phyloP scores from a whole-genome alignment of 805 yeast genomes.

The Wickerhamiella allomyrinae region DNA sequence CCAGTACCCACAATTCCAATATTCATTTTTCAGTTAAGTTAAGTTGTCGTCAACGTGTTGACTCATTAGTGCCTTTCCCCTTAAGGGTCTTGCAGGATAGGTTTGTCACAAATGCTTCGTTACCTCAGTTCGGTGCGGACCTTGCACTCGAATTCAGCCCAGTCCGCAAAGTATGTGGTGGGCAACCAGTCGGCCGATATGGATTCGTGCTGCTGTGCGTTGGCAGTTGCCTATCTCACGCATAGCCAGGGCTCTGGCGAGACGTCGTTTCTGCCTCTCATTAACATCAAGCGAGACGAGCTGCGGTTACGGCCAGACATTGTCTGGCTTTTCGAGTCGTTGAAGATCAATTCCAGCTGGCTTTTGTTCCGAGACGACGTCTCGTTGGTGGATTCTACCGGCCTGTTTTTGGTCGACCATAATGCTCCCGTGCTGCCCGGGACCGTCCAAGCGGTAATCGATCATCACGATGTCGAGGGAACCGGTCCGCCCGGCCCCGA shows the following conservation, averaged over 20 bases:
- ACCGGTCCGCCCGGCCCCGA: conserved; percentile 29
- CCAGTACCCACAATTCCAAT: conserved; percentile 78
- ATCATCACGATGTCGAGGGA: conserved; percentile 63
- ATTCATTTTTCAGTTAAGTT: too few relatives aligned
- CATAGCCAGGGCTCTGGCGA: conserved; percentile 14
- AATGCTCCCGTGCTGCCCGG: conserved; percentile 27
- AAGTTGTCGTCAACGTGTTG: too few relatives aligned
- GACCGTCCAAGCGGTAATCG: conserved; percentile 47
- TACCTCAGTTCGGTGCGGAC: not conserved
- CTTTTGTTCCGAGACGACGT: conserved; percentile 56
- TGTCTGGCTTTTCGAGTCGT: conserved; percentile 33
- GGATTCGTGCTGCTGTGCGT: conserved; percentile 72
- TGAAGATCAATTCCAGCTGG: conserved; percentile 34
- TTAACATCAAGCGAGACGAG: conserved; percentile 59
- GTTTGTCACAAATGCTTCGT: not conserved
- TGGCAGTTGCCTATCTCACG: conserved; percentile 50
- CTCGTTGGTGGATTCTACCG: conserved; percentile 24
- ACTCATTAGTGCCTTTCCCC: too few relatives aligned
- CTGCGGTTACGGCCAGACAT: conserved; percentile 61
- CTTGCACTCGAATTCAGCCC: not conserved
- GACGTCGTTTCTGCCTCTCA: conserved; percentile 41
- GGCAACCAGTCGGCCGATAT: conserved; percentile 85
- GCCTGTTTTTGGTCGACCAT: conserved; percentile 62
- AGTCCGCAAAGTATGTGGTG: conserved; percentile 28
- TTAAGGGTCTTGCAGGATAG: too few relatives aligned